These are phyloP conservation scores for Ophiostoma fasciatum DNA, from an alignment of 2,329 filamentous ascomycete species.

Conservation along the genomic window DNA sequence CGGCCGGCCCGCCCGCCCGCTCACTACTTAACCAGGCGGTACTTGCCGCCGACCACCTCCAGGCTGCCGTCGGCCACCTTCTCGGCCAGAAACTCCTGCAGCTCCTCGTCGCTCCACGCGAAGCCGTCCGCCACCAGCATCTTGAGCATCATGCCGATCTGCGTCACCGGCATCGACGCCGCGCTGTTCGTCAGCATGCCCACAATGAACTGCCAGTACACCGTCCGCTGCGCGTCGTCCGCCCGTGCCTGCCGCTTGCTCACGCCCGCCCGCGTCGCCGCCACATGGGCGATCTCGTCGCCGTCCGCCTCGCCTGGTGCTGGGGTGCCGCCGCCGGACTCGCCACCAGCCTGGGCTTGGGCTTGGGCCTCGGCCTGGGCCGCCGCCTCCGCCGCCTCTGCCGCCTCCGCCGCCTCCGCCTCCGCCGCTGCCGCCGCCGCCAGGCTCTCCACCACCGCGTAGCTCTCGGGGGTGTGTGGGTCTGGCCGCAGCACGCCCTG, in stretches of 20 bases:
- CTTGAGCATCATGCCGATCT: slow-evolving; percentile 90
- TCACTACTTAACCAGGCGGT: slow-evolving; percentile 47
- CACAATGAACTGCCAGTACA: slow-evolving; percentile 86
- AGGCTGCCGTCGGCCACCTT: slow-evolving; percentile 62
- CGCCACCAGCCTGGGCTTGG: slow-evolving; percentile 16
- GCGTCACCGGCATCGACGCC: slow-evolving; percentile 58
- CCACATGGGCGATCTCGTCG: slow-evolving; percentile 13
- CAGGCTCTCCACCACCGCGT: slow-evolving; percentile 52
- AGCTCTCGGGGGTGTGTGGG: slow-evolving; percentile 33
- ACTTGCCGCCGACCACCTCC: slow-evolving; percentile 56
- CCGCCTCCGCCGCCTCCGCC: slow-evolving; percentile 17
- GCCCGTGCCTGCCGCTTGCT: slow-evolving; percentile 25
- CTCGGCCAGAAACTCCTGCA: slow-evolving; percentile 62
- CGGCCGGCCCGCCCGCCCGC: too few species aligned
- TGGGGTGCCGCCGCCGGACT: too few species aligned
- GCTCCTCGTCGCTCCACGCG: slow-evolving; percentile 76
- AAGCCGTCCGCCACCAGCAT: slow-evolving; percentile 83
- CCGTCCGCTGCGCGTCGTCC: slow-evolving; percentile 39
- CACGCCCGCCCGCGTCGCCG: slow-evolving; percentile 19
- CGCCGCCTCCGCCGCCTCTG: slow-evolving; percentile 16
- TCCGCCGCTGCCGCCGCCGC: slow-evolving; percentile 6
- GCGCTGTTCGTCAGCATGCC: slow-evolving; percentile 92
- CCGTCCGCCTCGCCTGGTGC: slow-evolving; percentile 6
- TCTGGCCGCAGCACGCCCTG: slow-evolving; percentile 44
- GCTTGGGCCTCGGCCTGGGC: slow-evolving; percentile 14